Conservation (phyloP, 129 eudicot species). For the Pulicaria dysenterica region DNA sequence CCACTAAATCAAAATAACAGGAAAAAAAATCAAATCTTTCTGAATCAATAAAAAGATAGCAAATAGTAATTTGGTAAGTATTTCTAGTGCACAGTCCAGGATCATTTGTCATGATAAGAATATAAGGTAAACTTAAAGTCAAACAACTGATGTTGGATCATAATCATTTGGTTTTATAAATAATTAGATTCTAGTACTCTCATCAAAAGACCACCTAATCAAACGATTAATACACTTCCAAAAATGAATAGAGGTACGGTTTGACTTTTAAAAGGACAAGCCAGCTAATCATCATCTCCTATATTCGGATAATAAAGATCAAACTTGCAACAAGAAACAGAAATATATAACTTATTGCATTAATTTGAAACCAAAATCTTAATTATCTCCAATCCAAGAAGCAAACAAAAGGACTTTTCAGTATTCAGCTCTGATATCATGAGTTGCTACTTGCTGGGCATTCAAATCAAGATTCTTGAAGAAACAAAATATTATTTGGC, state of each 20-base stretch:
- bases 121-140: slow-evolving; percentile 18
- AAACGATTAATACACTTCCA: neutral
- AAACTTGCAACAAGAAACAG: neutral
- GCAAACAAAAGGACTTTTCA: neutral
- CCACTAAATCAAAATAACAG: slow-evolving; percentile 43
- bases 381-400: neutral
- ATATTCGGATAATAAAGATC: slow-evolving; percentile 11
- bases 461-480: slow-evolving; percentile 31
- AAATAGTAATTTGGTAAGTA: slow-evolving; percentile 1
- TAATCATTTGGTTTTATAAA: slow-evolving; percentile 22
- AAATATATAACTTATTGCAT: neutral
- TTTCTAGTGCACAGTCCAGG: neutral
- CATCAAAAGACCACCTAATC: no score
- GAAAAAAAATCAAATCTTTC: slow-evolving; percentile 3
- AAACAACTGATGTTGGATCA: slow-evolving; percentile 23
- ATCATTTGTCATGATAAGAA: slow-evolving; percentile 1
- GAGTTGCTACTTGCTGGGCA: neutral
- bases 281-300: slow-evolving; percentile 17
- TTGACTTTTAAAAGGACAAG: slow-evolving; percentile 17
- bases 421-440: neutral
- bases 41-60: neutral
- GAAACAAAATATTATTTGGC: neutral
- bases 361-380: neutral
- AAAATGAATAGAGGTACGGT: slow-evolving; percentile 1
- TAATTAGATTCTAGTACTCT: slow-evolving; percentile 6